A percentile compares a stretch with the other conserved stretches of the same genome.
phyloP scores from a whole-genome alignment of 805 yeast genomes.

The Grigorovia transvaalensis region DNA sequence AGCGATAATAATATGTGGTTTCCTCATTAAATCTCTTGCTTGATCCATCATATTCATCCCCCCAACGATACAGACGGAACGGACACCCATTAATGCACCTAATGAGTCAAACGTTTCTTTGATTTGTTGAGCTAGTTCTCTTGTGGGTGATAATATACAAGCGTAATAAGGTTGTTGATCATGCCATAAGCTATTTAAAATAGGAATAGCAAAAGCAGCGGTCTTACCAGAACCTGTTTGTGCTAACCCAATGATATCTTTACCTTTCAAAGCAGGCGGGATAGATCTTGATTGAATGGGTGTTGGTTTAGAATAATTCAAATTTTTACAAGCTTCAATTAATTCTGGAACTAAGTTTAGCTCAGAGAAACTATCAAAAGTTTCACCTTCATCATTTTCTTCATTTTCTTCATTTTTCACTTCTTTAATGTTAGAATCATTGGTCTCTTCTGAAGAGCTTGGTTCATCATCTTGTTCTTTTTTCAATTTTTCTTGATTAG shows the following conservation, averaged over 20 bases:
- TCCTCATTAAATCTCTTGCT: constrained; percentile 84
- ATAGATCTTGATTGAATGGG: constrained; percentile 89
- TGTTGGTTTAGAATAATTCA: constrained; percentile 76
- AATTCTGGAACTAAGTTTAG: constrained; percentile 67
- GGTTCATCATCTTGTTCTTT: constrained; percentile 1
- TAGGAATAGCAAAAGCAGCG: constrained; percentile 96
- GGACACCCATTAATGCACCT: constrained; percentile 86
- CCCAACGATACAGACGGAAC: constrained; percentile 83
- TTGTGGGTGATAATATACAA: constrained; percentile 76
- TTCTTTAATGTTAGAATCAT: constrained; percentile 3
- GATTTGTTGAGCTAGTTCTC: constrained; percentile 80
- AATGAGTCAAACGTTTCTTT: constrained; percentile 92
- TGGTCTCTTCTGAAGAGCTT: constrained; percentile 4
- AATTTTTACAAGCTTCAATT: constrained; percentile 61
- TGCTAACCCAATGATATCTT: constrained; percentile 91
- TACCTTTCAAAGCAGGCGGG: constrained; percentile 82
- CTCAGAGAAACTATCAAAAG: constrained; percentile 38
- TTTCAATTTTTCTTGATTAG: constrained; percentile 17
- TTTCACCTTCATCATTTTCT: constrained; percentile 15
- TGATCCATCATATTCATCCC: constrained; percentile 99
- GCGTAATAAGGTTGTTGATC: constrained; percentile 84
- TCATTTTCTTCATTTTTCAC: constrained; percentile 4
- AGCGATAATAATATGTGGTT: constrained; percentile 90
- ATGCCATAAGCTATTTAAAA: constrained; percentile 81
- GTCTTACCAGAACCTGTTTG: constrained; percentile 98